Evolutionary conservation across 2,329 filamentous ascomycete genomes (phyloP), one percentile per base, ranked within the genome.

Genomic region (Colletotrichum sp.): DNA sequence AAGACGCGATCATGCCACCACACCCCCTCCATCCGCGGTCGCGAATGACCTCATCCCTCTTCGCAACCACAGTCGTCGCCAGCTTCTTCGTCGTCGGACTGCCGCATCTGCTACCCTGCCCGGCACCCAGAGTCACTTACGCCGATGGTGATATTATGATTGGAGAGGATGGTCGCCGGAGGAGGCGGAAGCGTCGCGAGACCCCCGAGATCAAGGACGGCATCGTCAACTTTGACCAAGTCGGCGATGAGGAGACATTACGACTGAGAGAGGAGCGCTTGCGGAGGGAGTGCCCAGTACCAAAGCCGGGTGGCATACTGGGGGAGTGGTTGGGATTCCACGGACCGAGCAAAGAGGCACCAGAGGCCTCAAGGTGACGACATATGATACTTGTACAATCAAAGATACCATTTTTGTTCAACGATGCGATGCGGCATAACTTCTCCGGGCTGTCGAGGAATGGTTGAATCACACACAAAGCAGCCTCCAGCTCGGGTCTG

Each of bases 41-140:
- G 80, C 93, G 95, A 81, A 95, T 95, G 88, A 99, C 97, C 80
- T 96, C 95, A 72, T 97, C 96, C 62, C 93, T 99, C 76, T 99
- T 99, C 88, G 96, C 95, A 67, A 95, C 94, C n/a, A 99, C 96
- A 2, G 91, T 99, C 71, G 90, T 95, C 78, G 93, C 96, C 36
- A 97, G 95, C 80, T 98, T 99, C 85, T 91, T 98, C 78, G 96
- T 99, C 77, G 97, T 99, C 69, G 95, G 92, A 34, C 89, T 98
- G 60, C 97, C 97, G 26, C 97, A 99, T 84, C 83, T 98, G 34
- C 91, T 99, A 21, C 97, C 97, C 2, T 99, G 97, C 83, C 97
- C 97, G 2, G 95, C 95, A 62, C 95, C 95, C 3, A 91, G 95
- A 78, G 88, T 92, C 36, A 91, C 93, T 39, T 93, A 94, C 80